Evolutionary conservation across 2,329 filamentous ascomycete species (phyloP).

Genomic region (Paecilomyces variotii): DNA sequence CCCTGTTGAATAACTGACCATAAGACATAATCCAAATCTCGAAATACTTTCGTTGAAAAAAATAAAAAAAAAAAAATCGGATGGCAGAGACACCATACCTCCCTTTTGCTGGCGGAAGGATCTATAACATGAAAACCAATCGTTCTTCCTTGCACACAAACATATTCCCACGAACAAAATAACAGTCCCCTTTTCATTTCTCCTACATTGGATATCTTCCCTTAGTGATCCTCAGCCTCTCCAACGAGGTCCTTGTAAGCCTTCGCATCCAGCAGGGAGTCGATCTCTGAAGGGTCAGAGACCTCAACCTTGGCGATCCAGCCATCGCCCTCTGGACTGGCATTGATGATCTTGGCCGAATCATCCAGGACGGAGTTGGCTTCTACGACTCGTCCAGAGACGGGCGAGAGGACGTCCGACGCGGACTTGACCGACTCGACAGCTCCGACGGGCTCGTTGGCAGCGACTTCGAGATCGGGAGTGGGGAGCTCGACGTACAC

Average conservation of each 20-base stretch:
- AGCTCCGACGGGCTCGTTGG: conserved; percentile 81
- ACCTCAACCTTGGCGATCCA: conserved; percentile 91
- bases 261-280: conserved; percentile 66
- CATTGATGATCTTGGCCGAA: conserved; percentile 80
- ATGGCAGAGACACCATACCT: not conserved
- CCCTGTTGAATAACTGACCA: conserved; percentile 15
- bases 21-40: conserved; percentile 8
- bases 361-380: conserved; percentile 71
- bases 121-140: not conserved
- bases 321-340: conserved; percentile 79
- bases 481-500: conserved; percentile 93
- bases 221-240: conserved; percentile 30
- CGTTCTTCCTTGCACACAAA: not conserved
- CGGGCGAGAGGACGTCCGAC: conserved; percentile 90
- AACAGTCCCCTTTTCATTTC: not conserved
- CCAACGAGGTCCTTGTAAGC: conserved; percentile 68
- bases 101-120: not conserved
- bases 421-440: conserved; percentile 98
- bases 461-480: conserved; percentile 56
- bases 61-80: conserved; percentile 2
- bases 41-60: conserved; percentile 16
- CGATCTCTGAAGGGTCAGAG: conserved; percentile 60
- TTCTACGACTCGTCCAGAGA: conserved; percentile 66
- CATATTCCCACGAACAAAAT: not conserved
- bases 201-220: not conserved